Conservation (phyloP, 1,139 yeast species). For the Nakaseomyces delphensis region DNA sequence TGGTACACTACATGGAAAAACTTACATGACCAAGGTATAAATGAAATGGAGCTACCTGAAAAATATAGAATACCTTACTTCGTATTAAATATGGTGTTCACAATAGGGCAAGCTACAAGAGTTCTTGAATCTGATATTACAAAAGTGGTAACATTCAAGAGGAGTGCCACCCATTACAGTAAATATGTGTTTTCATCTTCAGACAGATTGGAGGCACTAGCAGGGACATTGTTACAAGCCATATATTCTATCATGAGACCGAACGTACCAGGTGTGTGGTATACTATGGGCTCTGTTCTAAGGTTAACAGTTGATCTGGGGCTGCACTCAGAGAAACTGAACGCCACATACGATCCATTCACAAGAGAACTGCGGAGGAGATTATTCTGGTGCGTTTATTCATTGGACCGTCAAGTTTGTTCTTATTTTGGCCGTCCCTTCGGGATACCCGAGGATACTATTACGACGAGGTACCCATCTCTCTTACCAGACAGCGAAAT, state of each 20-base stretch:
- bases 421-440: constrained; percentile 65
- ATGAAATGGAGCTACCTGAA: constrained; percentile 36
- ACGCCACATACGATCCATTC: constrained; percentile 42
- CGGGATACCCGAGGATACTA: constrained; percentile 65
- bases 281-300: constrained; percentile 70
- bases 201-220: constrained; percentile 62
- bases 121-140: constrained; percentile 61
- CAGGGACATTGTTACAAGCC: constrained; percentile 60
- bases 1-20: constrained; percentile 19
- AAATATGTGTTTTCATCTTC: constrained; percentile 50
- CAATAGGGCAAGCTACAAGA: constrained; percentile 69
- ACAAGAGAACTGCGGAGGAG: constrained; percentile 64
- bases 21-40: constrained; percentile 7
- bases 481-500: constrained; percentile 63
- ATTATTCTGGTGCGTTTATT: constrained; percentile 82
- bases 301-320: constrained; percentile 79
- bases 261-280: constrained; percentile 88
- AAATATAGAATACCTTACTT: constrained; percentile 42
- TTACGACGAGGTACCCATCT: constrained; percentile 61
- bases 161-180: constrained; percentile 55
- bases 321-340: constrained; percentile 53
- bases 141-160: constrained; percentile 62
- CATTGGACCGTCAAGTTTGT: constrained; percentile 71
- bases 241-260: constrained; percentile 69
- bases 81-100: constrained; percentile 67